phyloP scores from a whole-genome alignment of 805 yeast species.

The Candida andamanensis region DNA sequence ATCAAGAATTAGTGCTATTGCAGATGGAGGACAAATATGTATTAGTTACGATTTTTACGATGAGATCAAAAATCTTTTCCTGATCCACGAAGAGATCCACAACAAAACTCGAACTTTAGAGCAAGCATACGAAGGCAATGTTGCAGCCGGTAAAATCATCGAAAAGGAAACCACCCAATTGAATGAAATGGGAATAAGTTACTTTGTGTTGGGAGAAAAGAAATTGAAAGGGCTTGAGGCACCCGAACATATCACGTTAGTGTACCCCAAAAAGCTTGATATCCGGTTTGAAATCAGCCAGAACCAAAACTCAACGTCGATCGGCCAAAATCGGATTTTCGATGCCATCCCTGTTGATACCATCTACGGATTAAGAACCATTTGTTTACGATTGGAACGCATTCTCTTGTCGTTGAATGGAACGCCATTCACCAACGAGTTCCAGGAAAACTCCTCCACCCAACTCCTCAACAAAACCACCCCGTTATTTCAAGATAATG shows the following conservation, averaged over 20 bases:
- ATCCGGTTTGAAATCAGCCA: slow-evolving; percentile 49
- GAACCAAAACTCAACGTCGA: slow-evolving; percentile 19
- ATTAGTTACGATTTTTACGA: slow-evolving; percentile 75
- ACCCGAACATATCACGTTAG: slow-evolving; percentile 78
- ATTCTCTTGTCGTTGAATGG: slow-evolving; percentile 49
- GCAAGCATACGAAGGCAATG: slow-evolving; percentile 43
- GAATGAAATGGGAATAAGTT: slow-evolving; percentile 63
- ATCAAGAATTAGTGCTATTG: slow-evolving; percentile 87
- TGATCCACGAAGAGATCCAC: slow-evolving; percentile 39
- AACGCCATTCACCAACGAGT: slow-evolving; percentile 26
- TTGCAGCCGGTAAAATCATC: slow-evolving; percentile 48
- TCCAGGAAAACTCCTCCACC: slow-evolving; percentile 21
- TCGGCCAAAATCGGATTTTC: slow-evolving; percentile 29
- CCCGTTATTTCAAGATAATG: slow-evolving; percentile 25
- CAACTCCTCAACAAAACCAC: slow-evolving; percentile 16
- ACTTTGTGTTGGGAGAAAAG: slow-evolving; percentile 72
- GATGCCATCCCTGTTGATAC: slow-evolving; percentile 41
- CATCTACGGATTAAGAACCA: slow-evolving; percentile 47
- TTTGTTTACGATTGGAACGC: slow-evolving; percentile 55
- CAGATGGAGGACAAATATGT: slow-evolving; percentile 97
- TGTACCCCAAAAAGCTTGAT: slow-evolving; percentile 62
- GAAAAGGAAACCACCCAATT: slow-evolving; percentile 63
- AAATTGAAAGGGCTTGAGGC: slow-evolving; percentile 92
- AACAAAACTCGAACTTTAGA: slow-evolving; percentile 20
- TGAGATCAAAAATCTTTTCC: slow-evolving; percentile 59